Evolutionary conservation across 2,329 filamentous ascomycete species (phyloP), one percentile per base, ranked within the genome.

Genomic region (Apiospora malaysiana): DNA sequence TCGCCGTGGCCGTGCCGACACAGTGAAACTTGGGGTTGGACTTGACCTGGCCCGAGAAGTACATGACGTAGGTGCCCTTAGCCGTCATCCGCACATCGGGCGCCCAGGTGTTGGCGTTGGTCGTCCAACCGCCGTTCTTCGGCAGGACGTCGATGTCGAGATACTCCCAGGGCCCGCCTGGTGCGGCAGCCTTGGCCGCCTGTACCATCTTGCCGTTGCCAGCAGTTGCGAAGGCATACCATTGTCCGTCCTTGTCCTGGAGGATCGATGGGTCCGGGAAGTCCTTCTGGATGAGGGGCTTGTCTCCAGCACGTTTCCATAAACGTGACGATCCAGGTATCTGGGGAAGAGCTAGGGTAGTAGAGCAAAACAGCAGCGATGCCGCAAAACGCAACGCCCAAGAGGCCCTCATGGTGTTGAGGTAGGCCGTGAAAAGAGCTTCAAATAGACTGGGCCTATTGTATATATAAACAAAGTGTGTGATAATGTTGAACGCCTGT

Each of bases 161-260:
- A 27, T 86, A 81, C 8, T 85, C 78, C 77, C 83, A 87, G 77
- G 85, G 84, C 4, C 82, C 83, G 16, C 80, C 77, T 67, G 89
- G 85, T 66, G 86, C 83, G 1, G 79, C 72, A 2, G 87, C 87
- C 2, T 75, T 81, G 2, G 89, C 89, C 4, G 88, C 82, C 74
- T 90, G 89, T 7, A 91, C 82, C 70, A 87, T 81, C 25, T 83
- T 81, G 66, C 82, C 85, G 70, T 84, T 85, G 68, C 82, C 83
- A 67, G 84, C 85, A 1, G 87, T 90, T 4, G 84, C 88, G 77
- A 90, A 91, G 9, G 89, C 86, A 74, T 90, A 89, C 83, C 86
- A 91, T 2, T 79, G 82, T 9, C 83, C 85, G 72, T 86, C 82
- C 4, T 79, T 70, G 46, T 80, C 83, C 74, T 85, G 78, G 66